These are phyloP conservation scores for Saturnispora sanitii DNA, from an alignment of 805 yeast genomes.

Conservation along the genomic window DNA sequence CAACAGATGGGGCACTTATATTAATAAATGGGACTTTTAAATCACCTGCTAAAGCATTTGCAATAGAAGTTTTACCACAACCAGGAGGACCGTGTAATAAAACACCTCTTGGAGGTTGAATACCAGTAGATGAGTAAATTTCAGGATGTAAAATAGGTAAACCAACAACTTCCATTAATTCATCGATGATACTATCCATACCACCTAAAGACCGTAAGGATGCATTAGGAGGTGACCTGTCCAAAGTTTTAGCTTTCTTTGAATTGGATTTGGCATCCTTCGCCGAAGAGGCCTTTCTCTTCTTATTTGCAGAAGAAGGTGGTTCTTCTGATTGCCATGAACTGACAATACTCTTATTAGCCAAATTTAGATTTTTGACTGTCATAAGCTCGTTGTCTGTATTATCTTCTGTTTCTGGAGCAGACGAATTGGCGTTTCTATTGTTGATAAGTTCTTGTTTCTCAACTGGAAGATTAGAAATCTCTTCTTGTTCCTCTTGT, in stretches of 20 bases:
- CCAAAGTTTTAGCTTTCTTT: slow-evolving; percentile 27
- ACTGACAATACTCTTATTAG: slow-evolving; percentile 69
- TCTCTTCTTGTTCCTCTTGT: slow-evolving; percentile 54
- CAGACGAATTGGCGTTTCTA: background rate
- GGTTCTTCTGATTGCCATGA: slow-evolving; percentile 41
- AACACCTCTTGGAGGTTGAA: slow-evolving; percentile 94
- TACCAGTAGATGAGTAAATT: slow-evolving; percentile 76
- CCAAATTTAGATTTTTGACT: slow-evolving; percentile 51
- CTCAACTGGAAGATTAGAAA: slow-evolving; percentile 28
- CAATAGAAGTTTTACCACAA: slow-evolving; percentile 95
- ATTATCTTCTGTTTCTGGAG: slow-evolving; percentile 14
- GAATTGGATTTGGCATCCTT: slow-evolving; percentile 31
- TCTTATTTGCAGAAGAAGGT: slow-evolving; percentile 27
- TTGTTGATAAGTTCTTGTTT: slow-evolving; percentile 9
- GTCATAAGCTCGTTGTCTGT: slow-evolving; percentile 46
- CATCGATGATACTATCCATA: slow-evolving; percentile 72
- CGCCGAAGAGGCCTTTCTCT: slow-evolving; percentile 27
- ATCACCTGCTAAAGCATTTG: slow-evolving; percentile 93
- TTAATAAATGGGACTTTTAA: slow-evolving; percentile 86
- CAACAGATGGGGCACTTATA: slow-evolving; percentile 90
- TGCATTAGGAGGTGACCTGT: slow-evolving; percentile 60
- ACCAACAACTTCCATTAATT: slow-evolving; percentile 82
- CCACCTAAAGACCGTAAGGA: slow-evolving; percentile 80
- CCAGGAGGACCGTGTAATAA: slow-evolving; percentile 96
- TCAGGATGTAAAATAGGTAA: slow-evolving; percentile 92